Evolutionary conservation across 495 filamentous ascomycete species (phyloP), one percentile per base, ranked within the genome.

Genomic region (Aspergillus avenaceus): DNA sequence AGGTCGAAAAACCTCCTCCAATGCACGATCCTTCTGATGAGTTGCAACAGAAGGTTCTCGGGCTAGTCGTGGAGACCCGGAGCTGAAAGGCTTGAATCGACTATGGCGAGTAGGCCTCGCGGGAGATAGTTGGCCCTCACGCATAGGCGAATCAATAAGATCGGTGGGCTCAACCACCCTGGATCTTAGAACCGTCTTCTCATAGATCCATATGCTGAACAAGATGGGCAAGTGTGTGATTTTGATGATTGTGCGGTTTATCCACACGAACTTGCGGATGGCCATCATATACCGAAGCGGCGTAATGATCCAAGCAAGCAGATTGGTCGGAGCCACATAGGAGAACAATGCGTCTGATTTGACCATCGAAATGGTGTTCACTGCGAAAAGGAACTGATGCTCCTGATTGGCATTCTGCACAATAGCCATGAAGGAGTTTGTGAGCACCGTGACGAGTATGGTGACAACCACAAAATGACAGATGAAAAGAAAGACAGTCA

Each of bases 401-500:
- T 96, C 91, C 61, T 96, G 84, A 47, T 91, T 86, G 7, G 90
- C 88, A 61, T 96, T 97, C 18, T 90, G 87, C 21, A 91, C 88
- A 59, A 96, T 89, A 0, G 86, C 84, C 87, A 93, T 92, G 72
- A 95, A 96, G 14, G 87, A 91, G 63, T 96, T 96, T 1, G 90
- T 93, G 31, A 96, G 72, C 24, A 97, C 91, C 0, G 90, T 93
- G 60, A 97, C 90, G 40, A 97, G 70, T 40, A 96, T 92, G 7
- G 91, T 95, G 27, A 96, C 83, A n/a, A 96, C 84, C 42, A 96
- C 77, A 58, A 96, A 97, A 67, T 96, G 92, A 66, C 88, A 91
- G 45, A 96, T 92, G 64, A 96, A 86, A 19, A 97, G 75, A 61
- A 96, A 96, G 12, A 91, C 56, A 0, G 82, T 83, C 58, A 96